Evolutionary conservation across 495 filamentous ascomycete species (phyloP).

Genomic region (Corynascus novoguineensis): DNA sequence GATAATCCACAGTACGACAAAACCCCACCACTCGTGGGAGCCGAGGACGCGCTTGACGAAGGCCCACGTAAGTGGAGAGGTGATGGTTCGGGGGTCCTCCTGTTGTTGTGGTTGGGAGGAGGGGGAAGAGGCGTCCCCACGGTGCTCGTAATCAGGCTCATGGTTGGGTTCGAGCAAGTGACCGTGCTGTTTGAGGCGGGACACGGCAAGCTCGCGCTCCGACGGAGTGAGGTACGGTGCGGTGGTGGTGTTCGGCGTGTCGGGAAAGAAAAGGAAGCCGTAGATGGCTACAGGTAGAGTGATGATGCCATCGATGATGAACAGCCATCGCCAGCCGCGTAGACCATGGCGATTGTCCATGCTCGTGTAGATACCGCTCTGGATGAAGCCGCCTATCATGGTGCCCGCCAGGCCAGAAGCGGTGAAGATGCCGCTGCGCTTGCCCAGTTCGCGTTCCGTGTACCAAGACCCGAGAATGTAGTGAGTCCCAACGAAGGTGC

Average conservation of each 20-base stretch:
- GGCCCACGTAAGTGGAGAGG: conserved; percentile 27
- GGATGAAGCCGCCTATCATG: conserved; percentile 52
- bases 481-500: conserved; percentile 58
- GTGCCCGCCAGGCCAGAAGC: conserved; percentile 48
- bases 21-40: conserved; percentile 48
- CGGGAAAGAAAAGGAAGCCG: conserved; percentile 55
- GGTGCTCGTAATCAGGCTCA: conserved; percentile 18
- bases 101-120: background rate
- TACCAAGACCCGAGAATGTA: conserved; percentile 67
- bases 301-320: conserved; percentile 51
- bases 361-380: conserved; percentile 51
- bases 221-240: conserved; percentile 45
- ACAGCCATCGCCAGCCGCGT: conserved; percentile 62
- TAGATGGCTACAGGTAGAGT: conserved; percentile 55
- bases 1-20: conserved; percentile 49
- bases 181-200: conserved; percentile 17
- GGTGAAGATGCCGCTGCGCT: conserved; percentile 54
- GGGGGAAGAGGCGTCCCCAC: no score
- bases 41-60: conserved; percentile 40
- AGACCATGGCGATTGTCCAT: conserved; percentile 49
- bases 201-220: conserved; percentile 44
- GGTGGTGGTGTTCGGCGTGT: conserved; percentile 50
- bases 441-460: conserved; percentile 57
- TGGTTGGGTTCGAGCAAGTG: background rate
- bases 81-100: background rate